Percentiles rank a stretch among this genome's conserved stretches.
phyloP scores from a whole-genome alignment of 352 stramenopile species.

The Pythium folliculosum region DNA sequence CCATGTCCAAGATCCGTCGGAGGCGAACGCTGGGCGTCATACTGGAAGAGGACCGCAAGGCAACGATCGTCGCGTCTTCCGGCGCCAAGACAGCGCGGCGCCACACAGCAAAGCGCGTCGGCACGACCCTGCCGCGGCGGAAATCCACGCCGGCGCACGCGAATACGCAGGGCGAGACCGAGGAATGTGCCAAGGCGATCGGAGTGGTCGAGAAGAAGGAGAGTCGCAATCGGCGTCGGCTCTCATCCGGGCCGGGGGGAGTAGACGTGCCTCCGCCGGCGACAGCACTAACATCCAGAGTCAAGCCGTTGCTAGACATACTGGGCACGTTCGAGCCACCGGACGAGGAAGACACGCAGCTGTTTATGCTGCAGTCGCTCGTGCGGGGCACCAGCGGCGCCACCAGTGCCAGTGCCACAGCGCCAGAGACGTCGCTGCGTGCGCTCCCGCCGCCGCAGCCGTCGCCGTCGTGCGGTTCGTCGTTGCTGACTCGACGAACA shows the following conservation, averaged over 20 bases:
- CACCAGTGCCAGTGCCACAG: not conserved
- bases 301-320: constrained; percentile 14
- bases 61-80: not conserved
- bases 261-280: not conserved
- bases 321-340: constrained; percentile 16
- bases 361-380: constrained; percentile 24
- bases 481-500: not conserved
- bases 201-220: not conserved
- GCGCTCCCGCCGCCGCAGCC: not conserved
- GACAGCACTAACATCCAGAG: not conserved
- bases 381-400: constrained; percentile 9
- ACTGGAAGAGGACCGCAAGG: constrained; percentile 14
- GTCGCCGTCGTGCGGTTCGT: not conserved
- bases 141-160: constrained; percentile 17
- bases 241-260: not conserved
- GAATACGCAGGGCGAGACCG: not conserved
- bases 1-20: constrained; percentile 3
- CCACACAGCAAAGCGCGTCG: not conserved
- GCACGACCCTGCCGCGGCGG: constrained; percentile 19
- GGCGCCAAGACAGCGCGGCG: not conserved
- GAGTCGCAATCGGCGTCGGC: not conserved
- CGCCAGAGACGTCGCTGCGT: not conserved
- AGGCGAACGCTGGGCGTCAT: not conserved
- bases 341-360: constrained; percentile 29
- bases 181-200: not conserved